phyloP scores from a whole-genome alignment of 1,284 basidiomycete genomes.

The Naganishia cerealis region DNA sequence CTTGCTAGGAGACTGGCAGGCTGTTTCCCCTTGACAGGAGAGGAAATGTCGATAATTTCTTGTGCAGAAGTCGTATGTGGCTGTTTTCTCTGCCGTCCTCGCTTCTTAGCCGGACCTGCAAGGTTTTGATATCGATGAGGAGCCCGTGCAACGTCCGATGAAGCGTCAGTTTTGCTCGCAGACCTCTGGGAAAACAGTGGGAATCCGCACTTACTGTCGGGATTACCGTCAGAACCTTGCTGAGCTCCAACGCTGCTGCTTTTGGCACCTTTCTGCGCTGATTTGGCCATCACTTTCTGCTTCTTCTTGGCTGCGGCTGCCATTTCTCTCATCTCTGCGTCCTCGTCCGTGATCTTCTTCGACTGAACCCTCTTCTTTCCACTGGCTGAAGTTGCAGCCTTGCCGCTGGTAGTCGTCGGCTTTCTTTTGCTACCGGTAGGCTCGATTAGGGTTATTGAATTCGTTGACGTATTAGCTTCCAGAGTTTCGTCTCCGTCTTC shows the following conservation, averaged over 20 bases:
- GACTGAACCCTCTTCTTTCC: slow-evolving; percentile 18
- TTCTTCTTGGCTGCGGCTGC: slow-evolving; percentile 25
- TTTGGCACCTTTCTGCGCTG: slow-evolving; percentile 27
- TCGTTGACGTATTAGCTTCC: slow-evolving; percentile 13
- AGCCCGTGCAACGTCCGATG: neutral
- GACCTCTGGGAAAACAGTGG: neutral
- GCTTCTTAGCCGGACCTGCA: neutral
- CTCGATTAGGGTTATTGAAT: slow-evolving; percentile 13
- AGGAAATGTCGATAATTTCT: slow-evolving; percentile 24
- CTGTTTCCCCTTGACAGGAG: slow-evolving; percentile 9
- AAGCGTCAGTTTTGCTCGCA: no score
- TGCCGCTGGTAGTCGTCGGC: neutral
- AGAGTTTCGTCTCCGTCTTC: neutral
- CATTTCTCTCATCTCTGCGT: slow-evolving; percentile 22
- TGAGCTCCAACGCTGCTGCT: neutral
- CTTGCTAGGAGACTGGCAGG: neutral
- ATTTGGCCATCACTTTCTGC: slow-evolving; percentile 16
- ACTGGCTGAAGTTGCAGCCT: neutral
- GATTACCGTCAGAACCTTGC: neutral
- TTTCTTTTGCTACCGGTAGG: slow-evolving; percentile 9
- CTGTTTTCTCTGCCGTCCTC: slow-evolving; percentile 12
- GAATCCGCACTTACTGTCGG: slow-evolving; percentile 1
- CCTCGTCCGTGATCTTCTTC: slow-evolving; percentile 30
- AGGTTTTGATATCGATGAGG: neutral
- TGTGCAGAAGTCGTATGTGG: neutral